Evolutionary conservation across 1,284 basidiomycete species (phyloP), one percentile per base, ranked within the genome.

Genomic region (Amylostereum areolatum): DNA sequence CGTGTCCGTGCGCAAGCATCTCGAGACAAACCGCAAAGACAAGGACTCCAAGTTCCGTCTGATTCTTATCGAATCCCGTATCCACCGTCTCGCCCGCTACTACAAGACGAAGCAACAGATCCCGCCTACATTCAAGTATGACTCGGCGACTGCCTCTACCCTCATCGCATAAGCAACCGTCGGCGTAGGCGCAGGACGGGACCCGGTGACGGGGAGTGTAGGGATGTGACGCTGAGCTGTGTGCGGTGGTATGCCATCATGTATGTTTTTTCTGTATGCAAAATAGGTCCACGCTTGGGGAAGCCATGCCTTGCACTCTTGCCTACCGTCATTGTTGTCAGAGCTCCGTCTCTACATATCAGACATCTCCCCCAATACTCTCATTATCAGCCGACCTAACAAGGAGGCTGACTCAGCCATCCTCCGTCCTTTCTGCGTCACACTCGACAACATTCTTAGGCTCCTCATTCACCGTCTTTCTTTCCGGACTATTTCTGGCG

Each of bases 51-150:
- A 97, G 79, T 98, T 97, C 84, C 89, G 91, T 69, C 84, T 96
- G 66, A 95, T 96, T 78, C 78, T 97, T 62, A 96, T 98, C 78
- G 96, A 99, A 83, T 97, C 93, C 63, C 85, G 96, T 67, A 97
- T 99, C 74, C 96, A 99, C 81, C 86, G 96, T 66, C 81, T 93
- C 57, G 87, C 85, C 46, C 83, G 90, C 61, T 97, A 97, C 84
- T 98, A 97, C 87, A 96, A 94, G 84, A 89, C 91, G 66, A 95
- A 90, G 81, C 92, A 96, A 77, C 92, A 96, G 80, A 86, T 99
- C 61, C 83, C 93, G 54, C 94, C 95, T 62, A 93, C 92, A 55
- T 98, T 97, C 91, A 97, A 95, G 77, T 96, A 96, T 72, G 93
- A 97, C 72, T 84, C 92, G 57, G 87, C 85, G 50, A 95, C 92